A percentile compares a stretch with the other conserved stretches of the same genome.
phyloP scores from a whole-genome alignment of 2,329 filamentous ascomycete species.

The Cytospora paraplurivora region DNA sequence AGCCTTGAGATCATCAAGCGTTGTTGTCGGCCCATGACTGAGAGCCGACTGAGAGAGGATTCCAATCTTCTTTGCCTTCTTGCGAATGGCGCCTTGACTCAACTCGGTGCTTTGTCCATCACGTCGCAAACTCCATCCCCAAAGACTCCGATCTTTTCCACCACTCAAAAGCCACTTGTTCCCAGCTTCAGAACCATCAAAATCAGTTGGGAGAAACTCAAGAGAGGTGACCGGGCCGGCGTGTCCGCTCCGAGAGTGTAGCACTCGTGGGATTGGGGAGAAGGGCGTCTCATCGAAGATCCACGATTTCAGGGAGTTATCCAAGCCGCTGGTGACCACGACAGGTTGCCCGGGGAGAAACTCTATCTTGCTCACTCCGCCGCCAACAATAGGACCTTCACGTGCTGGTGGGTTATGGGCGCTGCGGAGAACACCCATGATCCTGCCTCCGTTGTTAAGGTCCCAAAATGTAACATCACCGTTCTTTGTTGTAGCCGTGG shows the following conservation, averaged over 20 bases:
- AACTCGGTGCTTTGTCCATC: slow-evolving; percentile 94
- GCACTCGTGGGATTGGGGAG: slow-evolving; percentile 78
- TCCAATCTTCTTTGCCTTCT: slow-evolving; percentile 87
- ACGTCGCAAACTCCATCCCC: slow-evolving; percentile 93
- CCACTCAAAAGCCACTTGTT: slow-evolving; percentile 95
- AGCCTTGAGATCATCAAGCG: slow-evolving; percentile 78
- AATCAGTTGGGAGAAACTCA: slow-evolving; percentile 82
- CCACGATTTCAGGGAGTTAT: slow-evolving; percentile 95
- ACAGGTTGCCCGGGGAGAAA: slow-evolving; percentile 90
- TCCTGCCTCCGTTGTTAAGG: slow-evolving; percentile 81
- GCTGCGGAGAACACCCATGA: slow-evolving; percentile 82
- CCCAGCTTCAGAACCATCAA: slow-evolving; percentile 82
- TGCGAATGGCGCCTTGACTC: slow-evolving; percentile 85
- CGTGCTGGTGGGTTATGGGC: slow-evolving; percentile 78
- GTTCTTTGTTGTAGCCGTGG: slow-evolving; percentile 75
- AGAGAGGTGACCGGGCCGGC: slow-evolving; percentile 82
- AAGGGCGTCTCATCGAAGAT: slow-evolving; percentile 94
- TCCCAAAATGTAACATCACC: slow-evolving; percentile 98
- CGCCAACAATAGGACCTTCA: slow-evolving; percentile 58
- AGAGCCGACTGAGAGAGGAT: slow-evolving; percentile 61
- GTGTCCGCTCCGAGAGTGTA: slow-evolving; percentile 87
- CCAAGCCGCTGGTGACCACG: slow-evolving; percentile 83
- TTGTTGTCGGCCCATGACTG: slow-evolving; percentile 62
- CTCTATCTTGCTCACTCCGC: slow-evolving; percentile 83
- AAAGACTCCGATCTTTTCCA: slow-evolving; percentile 85